Percentiles rank a stretch among this genome's conserved stretches.
These are phyloP conservation scores for Hypomontagnella submonticulosa DNA, from an alignment of 495 filamentous ascomycete genomes.

Conservation along the genomic window DNA sequence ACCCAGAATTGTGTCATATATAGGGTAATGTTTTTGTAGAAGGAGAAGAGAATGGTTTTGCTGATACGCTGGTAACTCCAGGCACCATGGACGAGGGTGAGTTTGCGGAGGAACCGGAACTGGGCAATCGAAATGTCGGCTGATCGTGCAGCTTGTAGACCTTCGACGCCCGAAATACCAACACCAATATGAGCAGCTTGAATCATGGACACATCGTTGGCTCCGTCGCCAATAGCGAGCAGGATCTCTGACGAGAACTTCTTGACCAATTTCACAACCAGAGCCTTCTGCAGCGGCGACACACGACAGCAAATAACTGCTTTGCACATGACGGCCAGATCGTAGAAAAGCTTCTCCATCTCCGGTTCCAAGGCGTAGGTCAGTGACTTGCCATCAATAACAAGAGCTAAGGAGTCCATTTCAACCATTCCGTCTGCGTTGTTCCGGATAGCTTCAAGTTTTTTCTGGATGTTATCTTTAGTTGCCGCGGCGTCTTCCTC, in stretches of 20 bases:
- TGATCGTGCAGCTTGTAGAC: constrained; percentile 96
- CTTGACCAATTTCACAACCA: constrained; percentile 99
- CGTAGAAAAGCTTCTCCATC: constrained; percentile 91
- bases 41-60: constrained; percentile 97
- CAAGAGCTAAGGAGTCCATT: constrained; percentile 87
- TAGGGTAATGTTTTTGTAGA: constrained; percentile 98
- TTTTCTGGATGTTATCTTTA: constrained; percentile 87
- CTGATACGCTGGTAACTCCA: constrained; percentile 98
- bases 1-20: constrained; percentile 99
- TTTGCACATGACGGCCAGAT: constrained; percentile 95
- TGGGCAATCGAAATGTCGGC: constrained; percentile 97
- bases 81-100: constrained; percentile 93
- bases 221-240: constrained; percentile 95
- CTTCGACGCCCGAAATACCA: constrained; percentile 97
- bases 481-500: constrained; percentile 82
- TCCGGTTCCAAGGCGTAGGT: constrained; percentile 95
- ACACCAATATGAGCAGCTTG: constrained; percentile 99
- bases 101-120: constrained; percentile 94
- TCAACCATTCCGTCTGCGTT: constrained; percentile 80
- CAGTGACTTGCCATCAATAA: constrained; percentile 96
- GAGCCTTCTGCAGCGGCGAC: constrained; percentile 96
- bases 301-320: constrained; percentile 99
- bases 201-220: constrained; percentile 99
- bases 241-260: constrained; percentile 88
- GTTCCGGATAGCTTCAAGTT: constrained; percentile 83